Evolutionary conservation across 805 yeast genomes (phyloP).

Genomic region (Wickerhamomyces mucosus): DNA sequence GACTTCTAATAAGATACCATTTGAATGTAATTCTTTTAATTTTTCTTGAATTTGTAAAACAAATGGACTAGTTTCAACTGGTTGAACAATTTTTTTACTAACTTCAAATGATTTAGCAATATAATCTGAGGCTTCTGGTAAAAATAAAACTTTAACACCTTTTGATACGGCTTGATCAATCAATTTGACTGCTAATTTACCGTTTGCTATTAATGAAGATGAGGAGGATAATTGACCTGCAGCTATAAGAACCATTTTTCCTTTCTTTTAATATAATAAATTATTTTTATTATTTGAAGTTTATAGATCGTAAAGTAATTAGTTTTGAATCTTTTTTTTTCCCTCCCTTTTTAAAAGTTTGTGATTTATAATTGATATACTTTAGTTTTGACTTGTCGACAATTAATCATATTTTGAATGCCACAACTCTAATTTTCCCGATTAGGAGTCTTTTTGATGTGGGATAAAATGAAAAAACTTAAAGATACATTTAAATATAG

Average conservation of each 20-base stretch:
- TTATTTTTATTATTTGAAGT: no score
- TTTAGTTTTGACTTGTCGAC: no score
- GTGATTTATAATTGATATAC: no score
- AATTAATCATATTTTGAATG: no score
- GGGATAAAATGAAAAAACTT: no score
- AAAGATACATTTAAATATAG: no score
- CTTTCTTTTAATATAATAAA: no score
- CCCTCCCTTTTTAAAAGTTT: no score
- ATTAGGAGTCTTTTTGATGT: no score
- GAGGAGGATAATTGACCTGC: constrained; percentile 84
- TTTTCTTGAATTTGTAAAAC: constrained; percentile 35
- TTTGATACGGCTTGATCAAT: constrained; percentile 53
- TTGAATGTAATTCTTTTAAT: constrained; percentile 30
- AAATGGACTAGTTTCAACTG: constrained; percentile 31
- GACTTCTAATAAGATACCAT: constrained; percentile 39
- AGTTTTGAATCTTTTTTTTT: no score
- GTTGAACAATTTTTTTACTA: constrained; percentile 46
- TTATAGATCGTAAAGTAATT: no score
- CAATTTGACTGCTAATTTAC: constrained; percentile 45
- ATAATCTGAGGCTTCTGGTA: constrained; percentile 94
- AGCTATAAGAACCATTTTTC: constrained; percentile 58
- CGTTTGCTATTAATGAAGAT: constrained; percentile 49
- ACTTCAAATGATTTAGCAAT: constrained; percentile 47
- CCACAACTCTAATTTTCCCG: no score
- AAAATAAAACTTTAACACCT: constrained; percentile 61